Percentiles rank a stretch among this genome's conserved stretches.
Conservation (phyloP, 352 stramenopile genomes). For the Globisporangium polare region DNA sequence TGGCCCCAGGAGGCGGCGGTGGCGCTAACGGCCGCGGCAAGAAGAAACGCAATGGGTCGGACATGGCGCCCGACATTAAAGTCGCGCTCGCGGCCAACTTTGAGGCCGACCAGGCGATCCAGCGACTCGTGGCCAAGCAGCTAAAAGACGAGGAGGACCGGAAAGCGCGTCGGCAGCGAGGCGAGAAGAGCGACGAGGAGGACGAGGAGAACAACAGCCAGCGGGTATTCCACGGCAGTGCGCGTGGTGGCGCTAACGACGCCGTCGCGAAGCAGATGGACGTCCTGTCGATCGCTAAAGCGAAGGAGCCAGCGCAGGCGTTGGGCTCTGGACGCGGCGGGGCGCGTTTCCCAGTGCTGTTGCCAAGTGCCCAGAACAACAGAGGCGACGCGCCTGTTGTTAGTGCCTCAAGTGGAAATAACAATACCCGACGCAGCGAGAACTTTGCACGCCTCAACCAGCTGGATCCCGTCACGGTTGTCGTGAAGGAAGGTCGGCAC, state of each 20-base stretch:
- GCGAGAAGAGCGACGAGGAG: slow-evolving; percentile 13
- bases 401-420: neutral
- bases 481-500: slow-evolving; percentile 3
- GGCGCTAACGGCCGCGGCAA: slow-evolving; percentile 19
- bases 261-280: neutral
- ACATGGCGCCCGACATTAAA: slow-evolving; percentile 35
- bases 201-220: neutral
- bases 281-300: slow-evolving; percentile 1
- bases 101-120: slow-evolving; percentile 59
- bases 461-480: slow-evolving; percentile 2
- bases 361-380: neutral
- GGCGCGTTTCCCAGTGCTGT: slow-evolving; percentile 6
- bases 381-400: neutral
- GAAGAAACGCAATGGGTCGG: slow-evolving; percentile 20
- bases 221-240: neutral
- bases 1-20: slow-evolving; percentile 21
- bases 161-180: slow-evolving; percentile 5
- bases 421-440: neutral
- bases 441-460: slow-evolving; percentile 3
- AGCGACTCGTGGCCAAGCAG: slow-evolving; percentile 46
- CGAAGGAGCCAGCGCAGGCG: neutral
- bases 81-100: slow-evolving; percentile 48
- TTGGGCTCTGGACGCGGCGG: slow-evolving; percentile 2
- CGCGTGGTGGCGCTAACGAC: neutral
- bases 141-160: slow-evolving; percentile 30